Evolutionary conservation across 139 green algal genomes (phyloP), one percentile per base, ranked within the genome.

Genomic region (Chlamydomonas schloesseri): DNA sequence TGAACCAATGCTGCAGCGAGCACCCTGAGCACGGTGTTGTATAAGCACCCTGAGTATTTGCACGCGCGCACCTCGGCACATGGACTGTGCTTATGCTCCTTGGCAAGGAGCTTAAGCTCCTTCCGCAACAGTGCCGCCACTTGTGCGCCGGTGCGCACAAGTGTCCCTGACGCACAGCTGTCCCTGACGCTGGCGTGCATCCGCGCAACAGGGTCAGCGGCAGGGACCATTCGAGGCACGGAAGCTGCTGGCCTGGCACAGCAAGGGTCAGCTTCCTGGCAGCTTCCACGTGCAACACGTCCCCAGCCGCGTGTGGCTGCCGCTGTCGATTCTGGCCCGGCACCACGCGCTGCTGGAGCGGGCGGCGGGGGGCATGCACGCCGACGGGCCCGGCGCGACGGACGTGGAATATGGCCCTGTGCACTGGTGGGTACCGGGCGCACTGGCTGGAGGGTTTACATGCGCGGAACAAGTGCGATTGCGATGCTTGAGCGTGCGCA

Each of bases 151-250:
- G n/a, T n/a, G n/a, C n/a, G n/a, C n/a, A n/a, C 60, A 67, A n/a
- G 18, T 23, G 3, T 23, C 60, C 26, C 60, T 15, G 8, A 23
- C 23, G 17, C 17, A 29, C 4, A 15, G 4, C 57, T 28, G 17
- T 58, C 20, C 57, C 57, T 20, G 17, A 65, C 57, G 28, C 11
- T 20, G 4, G 17, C 57, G 4, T n/a, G 1, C 60, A n/a, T 23
- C 23, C 60, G 24, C 60, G 2, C 60, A 15, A 11, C 64, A 85
- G 79, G 79, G 65, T 31, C 29, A 4, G 10, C 67, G 79, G 4
- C 65, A 85, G 79, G 79, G 79, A 4, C 79, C 79, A 11, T 85
- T 85, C 31, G 31, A 67, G 3, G 79, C 79, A 23, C 79, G 79
- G 31, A n/a, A 50, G n/a, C 50, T 85, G 42, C 11, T 64, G 1